These are phyloP conservation scores for Aphanomyces stellatus DNA, from an alignment of 352 stramenopile genomes.

Conservation along the genomic window DNA sequence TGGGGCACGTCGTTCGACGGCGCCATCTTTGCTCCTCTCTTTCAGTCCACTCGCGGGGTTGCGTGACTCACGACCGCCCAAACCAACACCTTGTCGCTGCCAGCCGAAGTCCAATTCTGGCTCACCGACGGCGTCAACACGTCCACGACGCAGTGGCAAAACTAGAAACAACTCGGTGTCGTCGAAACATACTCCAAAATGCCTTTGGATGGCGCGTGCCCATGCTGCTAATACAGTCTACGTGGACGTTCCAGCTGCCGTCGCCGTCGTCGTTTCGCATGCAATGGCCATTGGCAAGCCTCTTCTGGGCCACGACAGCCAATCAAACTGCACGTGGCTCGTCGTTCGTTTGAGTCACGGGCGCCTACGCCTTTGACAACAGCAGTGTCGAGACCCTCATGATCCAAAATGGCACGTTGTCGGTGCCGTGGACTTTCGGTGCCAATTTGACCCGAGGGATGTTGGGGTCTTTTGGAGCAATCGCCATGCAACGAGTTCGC, in stretches of 20 bases:
- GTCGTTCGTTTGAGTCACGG: background rate
- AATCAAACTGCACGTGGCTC: background rate
- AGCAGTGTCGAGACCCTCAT: background rate
- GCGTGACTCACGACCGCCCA: background rate
- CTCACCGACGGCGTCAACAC: background rate
- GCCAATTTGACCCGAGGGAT: background rate
- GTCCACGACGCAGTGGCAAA: slow-evolving; percentile 5
- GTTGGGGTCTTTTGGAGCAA: slow-evolving; percentile 3
- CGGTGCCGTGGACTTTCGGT: too few relatives aligned
- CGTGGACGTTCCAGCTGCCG: background rate
- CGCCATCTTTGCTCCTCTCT: background rate
- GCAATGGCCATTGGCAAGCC: background rate
- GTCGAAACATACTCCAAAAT: slow-evolving; percentile 10
- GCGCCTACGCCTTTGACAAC: background rate
- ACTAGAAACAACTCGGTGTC: slow-evolving; percentile 1
- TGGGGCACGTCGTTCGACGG: background rate
- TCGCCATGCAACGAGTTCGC: background rate
- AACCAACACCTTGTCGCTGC: background rate
- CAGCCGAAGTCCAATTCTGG: background rate
- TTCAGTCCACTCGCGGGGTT: background rate
- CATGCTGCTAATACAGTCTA: background rate
- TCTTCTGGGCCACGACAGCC: background rate
- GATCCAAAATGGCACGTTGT: background rate
- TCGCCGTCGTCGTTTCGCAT: background rate
- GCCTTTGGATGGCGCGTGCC: background rate